Evolutionary conservation across 1,139 yeast species (phyloP), one percentile per base, ranked within the genome.

Genomic region (Debaryomycetaceae sp.): DNA sequence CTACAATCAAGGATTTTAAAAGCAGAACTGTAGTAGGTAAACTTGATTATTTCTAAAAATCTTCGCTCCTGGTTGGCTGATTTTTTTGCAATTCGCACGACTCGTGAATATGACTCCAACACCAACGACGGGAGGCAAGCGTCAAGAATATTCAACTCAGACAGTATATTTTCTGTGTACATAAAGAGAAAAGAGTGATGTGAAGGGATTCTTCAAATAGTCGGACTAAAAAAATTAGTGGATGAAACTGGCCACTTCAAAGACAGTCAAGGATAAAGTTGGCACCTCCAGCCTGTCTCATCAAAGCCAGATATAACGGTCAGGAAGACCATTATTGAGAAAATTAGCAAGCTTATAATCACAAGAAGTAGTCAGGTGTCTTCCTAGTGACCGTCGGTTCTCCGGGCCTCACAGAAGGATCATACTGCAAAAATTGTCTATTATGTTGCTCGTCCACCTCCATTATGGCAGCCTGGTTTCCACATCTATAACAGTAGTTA

Each of bases 391-490:
- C 96, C 5, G 95, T 85, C 42, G 97, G 96, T 63, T 89, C 96
- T 42, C 97, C 97, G 18, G 96, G 95, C 68, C 97, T 82, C 43
- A 91, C 89, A 36, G 91, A 81, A 37, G 97, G 97, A 63, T 89
- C 97, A 61, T 89, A 89, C 63, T 89, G 97, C 63, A 89, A 71
- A 64, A 89, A 89, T 60, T 89, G 94, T 70, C 92, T 81, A 61
- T 81, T 80, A 64, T 83, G 89, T 58, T 82, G 83, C 65, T 88
- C 98, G 64, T 91, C 98, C 48, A 92, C 96, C 68, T 92, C 98
- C 96, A 92, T 89, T 52, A 92, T 89, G 34, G 98, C 98, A 29
- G 98, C 98, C 68, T 91, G 97, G 69, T 92, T 92, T 56, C 98
- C 98, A 71, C 98, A 92, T 67, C 98, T 75, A 63, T 87, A 92